These are phyloP conservation scores for Exutisphaerella laricina DNA, from an alignment of 2,329 filamentous ascomycete species.

Conservation along the genomic window DNA sequence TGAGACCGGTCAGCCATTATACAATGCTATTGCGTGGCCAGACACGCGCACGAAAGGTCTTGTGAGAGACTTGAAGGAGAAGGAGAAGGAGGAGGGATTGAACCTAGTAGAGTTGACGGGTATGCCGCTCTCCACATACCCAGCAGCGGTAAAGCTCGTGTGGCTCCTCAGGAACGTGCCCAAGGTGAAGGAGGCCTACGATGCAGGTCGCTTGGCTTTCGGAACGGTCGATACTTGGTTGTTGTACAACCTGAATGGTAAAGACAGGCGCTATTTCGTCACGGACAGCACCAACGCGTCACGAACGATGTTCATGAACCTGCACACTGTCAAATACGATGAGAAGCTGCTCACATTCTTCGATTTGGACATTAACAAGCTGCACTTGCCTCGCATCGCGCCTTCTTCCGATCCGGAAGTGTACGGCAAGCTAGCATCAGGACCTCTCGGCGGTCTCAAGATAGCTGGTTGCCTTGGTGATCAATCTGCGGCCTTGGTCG, in stretches of 20 bases:
- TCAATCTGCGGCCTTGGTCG: conserved; percentile 79
- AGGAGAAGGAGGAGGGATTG: conserved; percentile 60
- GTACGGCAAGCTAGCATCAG: conserved; percentile 63
- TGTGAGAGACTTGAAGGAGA: conserved; percentile 68
- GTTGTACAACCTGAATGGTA: conserved; percentile 69
- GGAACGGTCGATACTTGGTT: conserved; percentile 88
- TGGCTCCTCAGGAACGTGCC: conserved; percentile 73
- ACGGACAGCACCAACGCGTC: conserved; percentile 86
- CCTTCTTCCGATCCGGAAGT: conserved; percentile 68
- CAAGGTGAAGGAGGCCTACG: conserved; percentile 67
- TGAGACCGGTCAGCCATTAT: conserved; percentile 69
- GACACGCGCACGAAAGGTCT: conserved; percentile 74
- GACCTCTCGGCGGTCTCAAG: conserved; percentile 61
- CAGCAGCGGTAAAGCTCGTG: conserved; percentile 75
- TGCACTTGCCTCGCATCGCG: conserved; percentile 75
- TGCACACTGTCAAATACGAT: conserved; percentile 74
- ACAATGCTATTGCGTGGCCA: conserved; percentile 86
- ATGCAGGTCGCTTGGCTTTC: conserved; percentile 69
- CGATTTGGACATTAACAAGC: conserved; percentile 63
- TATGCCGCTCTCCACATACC: conserved; percentile 80
- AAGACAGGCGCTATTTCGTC: conserved; percentile 61
- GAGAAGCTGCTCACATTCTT: conserved; percentile 73
- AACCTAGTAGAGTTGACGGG: conserved; percentile 67
- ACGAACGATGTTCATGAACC: conserved; percentile 91
- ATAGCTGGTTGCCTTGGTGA: conserved; percentile 82